Percentiles rank a stretch among this genome's conserved stretches.
phyloP scores from a whole-genome alignment of 139 green algal genomes.

The Chlorella sp. region DNA sequence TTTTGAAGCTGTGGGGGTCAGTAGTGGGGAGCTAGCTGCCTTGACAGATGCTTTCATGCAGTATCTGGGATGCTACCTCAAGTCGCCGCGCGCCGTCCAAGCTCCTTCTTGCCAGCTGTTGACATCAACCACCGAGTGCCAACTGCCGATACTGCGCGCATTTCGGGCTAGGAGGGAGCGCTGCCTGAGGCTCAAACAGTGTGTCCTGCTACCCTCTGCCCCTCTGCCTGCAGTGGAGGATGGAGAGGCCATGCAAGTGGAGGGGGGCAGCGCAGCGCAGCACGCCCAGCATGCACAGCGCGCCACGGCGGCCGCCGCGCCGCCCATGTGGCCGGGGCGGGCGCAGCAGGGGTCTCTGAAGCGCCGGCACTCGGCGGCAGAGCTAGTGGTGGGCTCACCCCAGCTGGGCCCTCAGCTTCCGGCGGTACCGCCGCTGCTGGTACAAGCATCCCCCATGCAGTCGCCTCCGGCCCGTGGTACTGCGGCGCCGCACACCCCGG shows the following conservation, averaged over 20 bases:
- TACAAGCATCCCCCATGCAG: neutral
- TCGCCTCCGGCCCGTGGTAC: neutral
- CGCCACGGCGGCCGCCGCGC: too few species aligned
- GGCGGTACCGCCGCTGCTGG: neutral
- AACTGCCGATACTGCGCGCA: too few species aligned
- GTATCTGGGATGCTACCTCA: too few species aligned
- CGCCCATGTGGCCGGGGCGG: too few species aligned
- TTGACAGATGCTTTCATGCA: too few species aligned
- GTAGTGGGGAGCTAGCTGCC: too few species aligned
- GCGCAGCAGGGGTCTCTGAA: neutral
- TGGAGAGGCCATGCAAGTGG: neutral
- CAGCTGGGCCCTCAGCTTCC: neutral
- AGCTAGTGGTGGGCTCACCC: neutral
- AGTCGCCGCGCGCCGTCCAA: too few species aligned
- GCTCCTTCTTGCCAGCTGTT: too few species aligned
- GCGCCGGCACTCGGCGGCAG: neutral
- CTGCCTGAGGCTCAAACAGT: neutral
- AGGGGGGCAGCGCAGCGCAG: neutral
- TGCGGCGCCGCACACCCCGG: neutral
- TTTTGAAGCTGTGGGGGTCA: too few species aligned
- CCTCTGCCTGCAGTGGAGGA: neutral
- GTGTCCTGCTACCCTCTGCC: too few species aligned
- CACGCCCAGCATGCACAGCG: neutral
- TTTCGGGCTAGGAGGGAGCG: neutral
- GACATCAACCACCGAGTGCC: too few species aligned